A percentile compares a stretch with the other conserved stretches of the same genome.
Conservation (phyloP, 2,329 filamentous ascomycete genomes). For the Phialemoniopsis sp. region DNA sequence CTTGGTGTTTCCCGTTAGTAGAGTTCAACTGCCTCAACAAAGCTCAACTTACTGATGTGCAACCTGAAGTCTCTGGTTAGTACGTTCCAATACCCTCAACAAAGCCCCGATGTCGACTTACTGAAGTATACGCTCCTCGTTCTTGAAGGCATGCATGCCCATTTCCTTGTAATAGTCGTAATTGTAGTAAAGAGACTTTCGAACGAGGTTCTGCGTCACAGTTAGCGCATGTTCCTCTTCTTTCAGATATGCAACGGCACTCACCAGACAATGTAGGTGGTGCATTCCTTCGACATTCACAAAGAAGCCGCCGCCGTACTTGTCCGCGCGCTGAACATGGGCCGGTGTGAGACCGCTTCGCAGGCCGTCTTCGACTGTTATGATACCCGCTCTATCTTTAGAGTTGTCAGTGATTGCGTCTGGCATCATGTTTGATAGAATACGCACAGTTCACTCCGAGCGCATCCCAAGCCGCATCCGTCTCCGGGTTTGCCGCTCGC, state of each 20-base stretch:
- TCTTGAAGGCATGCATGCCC: slow-evolving; percentile 48
- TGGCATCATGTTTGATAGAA: slow-evolving; percentile 36
- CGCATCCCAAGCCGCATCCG: slow-evolving; percentile 51
- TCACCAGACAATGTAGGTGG: slow-evolving; percentile 54
- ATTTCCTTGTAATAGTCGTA: slow-evolving; percentile 50
- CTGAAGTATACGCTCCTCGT: slow-evolving; percentile 48
- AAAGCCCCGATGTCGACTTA: too few species aligned
- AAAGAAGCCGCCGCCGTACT: slow-evolving; percentile 55
- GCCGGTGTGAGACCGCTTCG: slow-evolving; percentile 44
- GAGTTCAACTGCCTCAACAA: not conserved
- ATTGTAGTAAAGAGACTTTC: slow-evolving; percentile 56
- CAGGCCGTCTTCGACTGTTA: slow-evolving; percentile 43
- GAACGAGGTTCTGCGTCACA: slow-evolving; percentile 55
- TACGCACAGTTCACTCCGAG: slow-evolving; percentile 26
- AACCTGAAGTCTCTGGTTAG: too few species aligned
- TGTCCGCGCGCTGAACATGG: slow-evolving; percentile 49
- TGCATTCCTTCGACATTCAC: slow-evolving; percentile 55
- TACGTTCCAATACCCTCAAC: too few species aligned
- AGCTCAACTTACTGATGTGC: slow-evolving; percentile 47
- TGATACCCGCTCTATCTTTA: slow-evolving; percentile 39
- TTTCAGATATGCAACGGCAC: not conserved
- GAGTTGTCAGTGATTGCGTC: not conserved
- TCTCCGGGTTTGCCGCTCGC: slow-evolving; percentile 41
- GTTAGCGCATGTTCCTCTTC: too few species aligned
- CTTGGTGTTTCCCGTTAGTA: slow-evolving; percentile 18